Conservation (phyloP, 768 basidiomycete genomes). For the Hypholoma fasciculare region DNA sequence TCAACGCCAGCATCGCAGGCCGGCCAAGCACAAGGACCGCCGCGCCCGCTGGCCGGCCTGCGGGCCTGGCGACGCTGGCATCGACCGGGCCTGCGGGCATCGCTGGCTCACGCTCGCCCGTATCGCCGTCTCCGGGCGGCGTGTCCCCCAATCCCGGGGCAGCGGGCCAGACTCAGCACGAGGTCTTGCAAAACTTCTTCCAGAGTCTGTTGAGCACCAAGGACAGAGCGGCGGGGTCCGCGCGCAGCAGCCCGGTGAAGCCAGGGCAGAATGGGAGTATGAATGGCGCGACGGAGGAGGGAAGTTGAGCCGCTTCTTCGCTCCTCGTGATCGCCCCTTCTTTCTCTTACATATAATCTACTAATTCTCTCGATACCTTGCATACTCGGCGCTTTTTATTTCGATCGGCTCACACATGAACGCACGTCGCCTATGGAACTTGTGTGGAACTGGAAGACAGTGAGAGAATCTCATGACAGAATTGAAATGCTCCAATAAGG, state of each 20-base stretch:
- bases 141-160: slow-evolving; percentile 25
- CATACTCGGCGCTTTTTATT: not conserved
- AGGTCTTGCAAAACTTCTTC: slow-evolving; percentile 88
- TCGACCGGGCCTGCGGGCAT: slow-evolving; percentile 29
- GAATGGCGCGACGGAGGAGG: slow-evolving; percentile 36
- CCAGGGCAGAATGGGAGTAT: slow-evolving; percentile 21
- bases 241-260: slow-evolving; percentile 20
- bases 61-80: slow-evolving; percentile 40
- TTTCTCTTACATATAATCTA: not conserved
- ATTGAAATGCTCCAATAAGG: not conserved
- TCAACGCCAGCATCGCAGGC: slow-evolving; percentile 20
- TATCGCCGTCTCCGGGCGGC: slow-evolving; percentile 34
- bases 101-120: slow-evolving; percentile 31
- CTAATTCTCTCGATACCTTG: slow-evolving; percentile 6
- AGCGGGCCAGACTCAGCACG: slow-evolving; percentile 70
- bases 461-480: not conserved
- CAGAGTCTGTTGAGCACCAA: slow-evolving; percentile 74
- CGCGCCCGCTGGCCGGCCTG: slow-evolving; percentile 32
- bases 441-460: not conserved
- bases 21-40: slow-evolving; percentile 12
- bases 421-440: no score
- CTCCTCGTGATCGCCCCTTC: not conserved
- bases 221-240: slow-evolving; percentile 40
- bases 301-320: slow-evolving; percentile 23
- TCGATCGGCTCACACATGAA: no score